Evolutionary conservation across 805 yeast species (phyloP).

Genomic region (Teunomyces barrocoloradensis): DNA sequence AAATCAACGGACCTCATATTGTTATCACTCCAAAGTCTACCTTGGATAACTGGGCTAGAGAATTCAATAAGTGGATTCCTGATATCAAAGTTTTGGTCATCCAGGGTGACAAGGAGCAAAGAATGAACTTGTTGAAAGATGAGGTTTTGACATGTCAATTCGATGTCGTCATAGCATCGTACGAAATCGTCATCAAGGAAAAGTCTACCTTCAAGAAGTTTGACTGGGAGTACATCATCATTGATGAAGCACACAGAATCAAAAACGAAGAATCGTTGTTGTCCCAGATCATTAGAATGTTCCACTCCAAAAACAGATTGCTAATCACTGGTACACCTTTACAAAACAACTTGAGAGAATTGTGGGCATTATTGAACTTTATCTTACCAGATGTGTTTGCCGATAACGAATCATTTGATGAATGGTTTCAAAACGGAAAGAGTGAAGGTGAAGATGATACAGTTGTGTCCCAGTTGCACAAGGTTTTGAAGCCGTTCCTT

Average conservation of each 20-base stretch:
- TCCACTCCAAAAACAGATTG: constrained; percentile 66
- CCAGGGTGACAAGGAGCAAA: constrained; percentile 72
- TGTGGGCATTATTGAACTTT: constrained; percentile 79
- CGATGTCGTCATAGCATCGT: constrained; percentile 70
- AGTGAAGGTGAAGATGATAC: constrained; percentile 43
- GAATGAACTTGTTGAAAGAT: constrained; percentile 52
- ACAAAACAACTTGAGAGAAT: constrained; percentile 74
- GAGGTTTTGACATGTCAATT: constrained; percentile 58
- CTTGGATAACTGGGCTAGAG: constrained; percentile 77
- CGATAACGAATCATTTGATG: constrained; percentile 69
- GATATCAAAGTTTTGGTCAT: constrained; percentile 67
- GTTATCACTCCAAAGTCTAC: constrained; percentile 81
- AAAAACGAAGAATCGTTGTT: constrained; percentile 72
- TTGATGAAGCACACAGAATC: constrained; percentile 83
- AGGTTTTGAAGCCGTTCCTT: constrained; percentile 72
- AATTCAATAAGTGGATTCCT: constrained; percentile 76
- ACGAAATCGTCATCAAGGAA: constrained; percentile 75
- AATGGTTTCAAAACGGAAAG: constrained; percentile 53
- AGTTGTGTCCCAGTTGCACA: constrained; percentile 67
- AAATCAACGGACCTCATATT: constrained; percentile 67
- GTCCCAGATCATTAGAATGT: constrained; percentile 72
- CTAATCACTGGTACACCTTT: constrained; percentile 81
- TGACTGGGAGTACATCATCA: constrained; percentile 72
- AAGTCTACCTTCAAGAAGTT: constrained; percentile 64
- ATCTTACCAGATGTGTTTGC: constrained; percentile 76